phyloP scores from a whole-genome alignment of 352 stramenopile species.

The Globisporangium paroecandrum region DNA sequence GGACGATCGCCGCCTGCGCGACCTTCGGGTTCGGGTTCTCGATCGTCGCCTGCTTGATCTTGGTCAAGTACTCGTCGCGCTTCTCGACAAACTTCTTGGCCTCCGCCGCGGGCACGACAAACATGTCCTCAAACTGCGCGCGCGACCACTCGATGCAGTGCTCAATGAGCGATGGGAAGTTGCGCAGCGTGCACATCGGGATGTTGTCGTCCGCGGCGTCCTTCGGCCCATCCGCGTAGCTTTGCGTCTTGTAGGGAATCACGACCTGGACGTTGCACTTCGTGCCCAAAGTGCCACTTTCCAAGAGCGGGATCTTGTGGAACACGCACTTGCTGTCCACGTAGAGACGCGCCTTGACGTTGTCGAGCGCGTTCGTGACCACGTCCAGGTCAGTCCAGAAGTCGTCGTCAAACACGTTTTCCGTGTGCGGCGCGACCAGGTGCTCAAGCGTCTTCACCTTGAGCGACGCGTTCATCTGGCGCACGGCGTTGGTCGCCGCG shows the following conservation, averaged over 20 bases:
- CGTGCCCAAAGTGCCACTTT: constrained; percentile 98
- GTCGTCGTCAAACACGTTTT: constrained; percentile 78
- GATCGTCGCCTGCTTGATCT: constrained; percentile 64
- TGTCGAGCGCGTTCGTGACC: constrained; percentile 99
- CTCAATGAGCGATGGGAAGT: constrained; percentile 95
- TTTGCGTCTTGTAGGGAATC: constrained; percentile 86
- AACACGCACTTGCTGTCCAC: constrained; percentile 99
- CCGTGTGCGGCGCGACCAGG: constrained; percentile 72
- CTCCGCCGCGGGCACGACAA: constrained; percentile 76
- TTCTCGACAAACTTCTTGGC: constrained; percentile 85
- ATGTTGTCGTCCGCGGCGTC: constrained; percentile 98
- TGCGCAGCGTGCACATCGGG: constrained; percentile 99
- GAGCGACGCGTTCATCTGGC: constrained; percentile 67
- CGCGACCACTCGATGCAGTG: constrained; percentile 99
- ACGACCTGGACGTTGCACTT: constrained; percentile 97
- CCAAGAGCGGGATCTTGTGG: constrained; percentile 95
- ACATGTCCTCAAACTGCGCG: constrained; percentile 83
- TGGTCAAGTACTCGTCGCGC: constrained; percentile 65
- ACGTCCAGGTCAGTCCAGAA: constrained; percentile 88
- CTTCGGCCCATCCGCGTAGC: constrained; percentile 94
- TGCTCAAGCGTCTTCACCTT: constrained; percentile 84
- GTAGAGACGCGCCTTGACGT: constrained; percentile 96
- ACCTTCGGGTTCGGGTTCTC: constrained; percentile 76
- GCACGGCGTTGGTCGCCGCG: constrained; percentile 70
- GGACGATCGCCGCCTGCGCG: constrained; percentile 57